Evolutionary conservation across 306 rosid species (phyloP).

Genomic region (Sophora flavescens): DNA sequence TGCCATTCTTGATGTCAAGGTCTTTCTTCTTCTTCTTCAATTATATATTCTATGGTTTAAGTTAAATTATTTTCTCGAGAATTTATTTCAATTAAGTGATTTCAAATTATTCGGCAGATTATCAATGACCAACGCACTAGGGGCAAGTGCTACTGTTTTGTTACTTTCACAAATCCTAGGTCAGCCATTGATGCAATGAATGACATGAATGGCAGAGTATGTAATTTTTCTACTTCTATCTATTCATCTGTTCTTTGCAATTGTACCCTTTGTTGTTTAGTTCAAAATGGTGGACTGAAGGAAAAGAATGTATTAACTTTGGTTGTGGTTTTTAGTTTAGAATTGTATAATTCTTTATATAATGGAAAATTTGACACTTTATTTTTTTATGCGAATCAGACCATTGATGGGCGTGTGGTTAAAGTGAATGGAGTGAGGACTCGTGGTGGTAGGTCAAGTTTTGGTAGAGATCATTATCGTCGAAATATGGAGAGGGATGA

Average conservation of each 20-base stretch:
- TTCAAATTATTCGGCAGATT: slow-evolving; percentile 60
- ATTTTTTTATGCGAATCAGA: slow-evolving; percentile 59
- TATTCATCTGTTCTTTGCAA: background rate
- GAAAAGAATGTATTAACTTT: too few species aligned
- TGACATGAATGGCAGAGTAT: slow-evolving; percentile 94
- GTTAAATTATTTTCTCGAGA: background rate
- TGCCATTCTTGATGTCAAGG: slow-evolving; percentile 86
- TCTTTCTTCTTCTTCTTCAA: slow-evolving; percentile 37
- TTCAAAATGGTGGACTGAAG: background rate
- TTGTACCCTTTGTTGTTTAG: slow-evolving; percentile 41
- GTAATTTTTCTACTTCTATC: slow-evolving; percentile 38
- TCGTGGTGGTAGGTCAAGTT: slow-evolving; percentile 75
- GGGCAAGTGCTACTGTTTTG: slow-evolving; percentile 94
- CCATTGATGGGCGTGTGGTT: slow-evolving; percentile 79
- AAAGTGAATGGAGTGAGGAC: slow-evolving; percentile 82
- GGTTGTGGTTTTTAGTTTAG: background rate
- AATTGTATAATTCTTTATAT: too few species aligned
- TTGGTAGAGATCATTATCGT: slow-evolving; percentile 66
- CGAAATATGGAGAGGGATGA: slow-evolving; percentile 63
- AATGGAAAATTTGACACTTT: slow-evolving; percentile 33
- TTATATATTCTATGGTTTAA: slow-evolving; percentile 34
- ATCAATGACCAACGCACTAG: slow-evolving; percentile 75
- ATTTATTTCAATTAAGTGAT: background rate
- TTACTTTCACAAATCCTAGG: slow-evolving; percentile 88
- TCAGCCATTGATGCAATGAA: slow-evolving; percentile 86